phyloP scores from a whole-genome alignment of 73 alveolate genomes.

The Paramecium caudatum region DNA sequence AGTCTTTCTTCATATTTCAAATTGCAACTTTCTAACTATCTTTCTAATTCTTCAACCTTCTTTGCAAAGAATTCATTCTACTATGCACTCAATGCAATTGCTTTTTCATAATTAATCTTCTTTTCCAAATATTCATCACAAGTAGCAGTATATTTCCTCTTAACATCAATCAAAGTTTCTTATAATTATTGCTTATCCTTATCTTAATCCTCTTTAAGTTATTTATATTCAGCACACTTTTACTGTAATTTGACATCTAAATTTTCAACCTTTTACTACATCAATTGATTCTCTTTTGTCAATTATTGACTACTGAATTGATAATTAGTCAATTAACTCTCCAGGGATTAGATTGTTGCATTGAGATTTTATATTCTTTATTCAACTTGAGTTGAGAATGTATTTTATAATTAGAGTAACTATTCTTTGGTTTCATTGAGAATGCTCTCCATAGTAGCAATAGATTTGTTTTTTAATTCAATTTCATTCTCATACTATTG shows the following conservation, averaged over 20 bases:
- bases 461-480: constrained; percentile 34
- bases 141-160: constrained; percentile 12
- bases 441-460: not conserved
- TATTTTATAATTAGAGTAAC: not conserved
- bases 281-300: not conserved
- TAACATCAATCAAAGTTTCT: not conserved
- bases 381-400: constrained; percentile 18
- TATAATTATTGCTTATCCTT: constrained; percentile 9
- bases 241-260: constrained; percentile 1
- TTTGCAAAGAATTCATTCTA: constrained; percentile 49
- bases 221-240: not conserved
- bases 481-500: constrained; percentile 55
- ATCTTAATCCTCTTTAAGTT: constrained; percentile 36
- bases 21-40: constrained; percentile 26
- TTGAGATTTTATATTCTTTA: not conserved
- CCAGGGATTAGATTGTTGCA: not conserved
- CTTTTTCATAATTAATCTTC: constrained; percentile 55
- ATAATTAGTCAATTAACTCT: constrained; percentile 9
- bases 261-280: not conserved
- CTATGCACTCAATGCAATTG: constrained; percentile 57
- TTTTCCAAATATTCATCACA: constrained; percentile 68
- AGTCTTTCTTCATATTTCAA: constrained; percentile 51
- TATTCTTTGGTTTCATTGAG: constrained; percentile 58
- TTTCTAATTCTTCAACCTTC: constrained; percentile 59
- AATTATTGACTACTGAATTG: not conserved